A percentile compares a stretch with the other conserved stretches of the same genome.
Evolutionary conservation across 495 filamentous ascomycete species (phyloP).

Genomic region (Apodospora peruviana): DNA sequence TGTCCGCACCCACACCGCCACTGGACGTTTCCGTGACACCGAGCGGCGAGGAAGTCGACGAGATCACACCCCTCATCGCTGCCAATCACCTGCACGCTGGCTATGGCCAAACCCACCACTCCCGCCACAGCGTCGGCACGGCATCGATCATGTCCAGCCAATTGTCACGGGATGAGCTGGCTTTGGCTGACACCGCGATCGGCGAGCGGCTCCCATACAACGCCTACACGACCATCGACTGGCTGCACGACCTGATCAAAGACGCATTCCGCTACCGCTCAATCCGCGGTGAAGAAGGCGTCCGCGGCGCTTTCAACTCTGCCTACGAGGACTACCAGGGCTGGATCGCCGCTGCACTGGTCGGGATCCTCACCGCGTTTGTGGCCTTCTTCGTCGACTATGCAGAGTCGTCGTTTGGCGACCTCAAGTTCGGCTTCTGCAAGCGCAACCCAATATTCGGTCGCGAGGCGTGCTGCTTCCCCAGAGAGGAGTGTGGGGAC

Average conservation of each 20-base stretch:
- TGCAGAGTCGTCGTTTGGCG: constrained; percentile 45
- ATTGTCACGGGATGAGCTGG: constrained; percentile 39
- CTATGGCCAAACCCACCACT: not conserved
- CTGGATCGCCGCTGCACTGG: constrained; percentile 41
- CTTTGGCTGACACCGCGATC: constrained; percentile 34
- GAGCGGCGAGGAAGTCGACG: constrained; percentile 2
- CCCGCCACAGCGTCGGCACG: constrained; percentile 4
- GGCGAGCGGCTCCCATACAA: constrained; percentile 54
- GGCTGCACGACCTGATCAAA: constrained; percentile 55
- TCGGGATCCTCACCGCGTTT: constrained; percentile 49
- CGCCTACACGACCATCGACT: constrained; percentile 32
- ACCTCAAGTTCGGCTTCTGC: constrained; percentile 53
- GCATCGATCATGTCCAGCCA: constrained; percentile 14
- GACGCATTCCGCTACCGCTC: constrained; percentile 44
- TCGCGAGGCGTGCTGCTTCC: constrained; percentile 42
- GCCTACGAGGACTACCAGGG: constrained; percentile 16
- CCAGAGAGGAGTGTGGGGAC: constrained; percentile 25
- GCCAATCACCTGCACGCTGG: constrained; percentile 1
- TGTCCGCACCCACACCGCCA: not conserved
- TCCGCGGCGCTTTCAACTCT: constrained; percentile 30
- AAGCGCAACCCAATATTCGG: constrained; percentile 37
- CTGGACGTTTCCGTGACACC: not conserved
- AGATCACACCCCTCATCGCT: constrained; percentile 9
- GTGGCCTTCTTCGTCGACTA: constrained; percentile 53
- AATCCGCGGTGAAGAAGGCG: constrained; percentile 4